Evolutionary conservation across 768 basidiomycete genomes (phyloP).

Genomic region (Neoboletus brunneissimus): DNA sequence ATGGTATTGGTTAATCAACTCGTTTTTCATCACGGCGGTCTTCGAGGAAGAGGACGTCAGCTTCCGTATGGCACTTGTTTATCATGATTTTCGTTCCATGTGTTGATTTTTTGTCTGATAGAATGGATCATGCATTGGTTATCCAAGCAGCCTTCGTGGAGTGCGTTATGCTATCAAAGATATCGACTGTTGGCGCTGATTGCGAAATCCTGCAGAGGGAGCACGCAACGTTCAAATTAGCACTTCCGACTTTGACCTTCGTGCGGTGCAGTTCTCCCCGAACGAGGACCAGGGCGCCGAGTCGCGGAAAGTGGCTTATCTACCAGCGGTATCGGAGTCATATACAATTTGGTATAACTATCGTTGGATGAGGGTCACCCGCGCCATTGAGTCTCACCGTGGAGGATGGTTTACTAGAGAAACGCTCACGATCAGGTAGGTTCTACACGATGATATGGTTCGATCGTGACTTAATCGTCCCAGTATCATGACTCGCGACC

Average conservation of each 20-base stretch:
- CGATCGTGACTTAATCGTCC: background rate
- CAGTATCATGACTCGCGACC: constrained; percentile 51
- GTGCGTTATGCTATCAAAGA: constrained; percentile 30
- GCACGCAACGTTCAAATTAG: constrained; percentile 53
- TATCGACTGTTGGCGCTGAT: background rate
- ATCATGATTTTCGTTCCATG: background rate
- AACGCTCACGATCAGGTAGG: constrained; percentile 24
- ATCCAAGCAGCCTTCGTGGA: constrained; percentile 59
- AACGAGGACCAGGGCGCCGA: constrained; percentile 21
- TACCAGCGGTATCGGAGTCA: constrained; percentile 33
- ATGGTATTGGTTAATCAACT: constrained; percentile 45
- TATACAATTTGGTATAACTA: constrained; percentile 36
- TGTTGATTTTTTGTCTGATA: constrained; percentile 23
- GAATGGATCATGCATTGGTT: constrained; percentile 76
- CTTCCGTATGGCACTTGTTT: constrained; percentile 43
- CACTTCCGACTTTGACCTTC: constrained; percentile 38
- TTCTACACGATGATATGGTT: background rate
- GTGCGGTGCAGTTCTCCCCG: constrained; percentile 22
- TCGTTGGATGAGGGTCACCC: constrained; percentile 30
- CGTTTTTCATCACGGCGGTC: constrained; percentile 60
- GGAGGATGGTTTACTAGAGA: constrained; percentile 23
- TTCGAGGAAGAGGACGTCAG: constrained; percentile 59
- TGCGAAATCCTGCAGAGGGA: constrained; percentile 17
- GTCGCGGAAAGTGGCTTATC: constrained; percentile 34
- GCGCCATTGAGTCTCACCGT: constrained; percentile 17